phyloP scores from a whole-genome alignment of 225 moss, liverwort and hornwort species.

The Sphagnum contortum region DNA sequence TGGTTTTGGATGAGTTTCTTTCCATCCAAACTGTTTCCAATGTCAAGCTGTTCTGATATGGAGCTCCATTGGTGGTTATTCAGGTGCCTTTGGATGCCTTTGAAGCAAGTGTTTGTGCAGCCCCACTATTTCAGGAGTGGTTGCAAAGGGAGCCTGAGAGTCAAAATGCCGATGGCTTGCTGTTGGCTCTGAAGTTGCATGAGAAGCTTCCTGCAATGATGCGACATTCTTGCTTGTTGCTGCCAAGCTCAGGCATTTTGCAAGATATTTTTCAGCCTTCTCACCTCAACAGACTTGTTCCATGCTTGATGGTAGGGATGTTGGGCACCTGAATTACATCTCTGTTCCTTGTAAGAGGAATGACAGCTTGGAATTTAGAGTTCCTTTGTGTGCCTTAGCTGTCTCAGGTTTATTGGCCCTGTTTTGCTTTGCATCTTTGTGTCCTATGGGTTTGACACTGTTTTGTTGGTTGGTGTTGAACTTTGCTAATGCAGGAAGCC shows the following conservation, averaged over 20 bases:
- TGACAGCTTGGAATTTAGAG: not conserved
- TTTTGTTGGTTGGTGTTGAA: too few species aligned
- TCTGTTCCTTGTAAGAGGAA: not conserved
- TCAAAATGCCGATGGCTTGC: slow-evolving; percentile 59
- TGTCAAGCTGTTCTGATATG: not conserved
- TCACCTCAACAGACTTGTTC: slow-evolving; percentile 52
- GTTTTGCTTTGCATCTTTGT: too few species aligned
- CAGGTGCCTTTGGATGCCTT: slow-evolving; percentile 65
- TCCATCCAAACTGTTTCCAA: not conserved
- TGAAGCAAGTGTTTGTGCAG: slow-evolving; percentile 60
- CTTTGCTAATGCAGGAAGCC: slow-evolving; percentile 42
- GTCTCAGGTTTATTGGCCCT: not conserved
- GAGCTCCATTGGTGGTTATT: slow-evolving; percentile 19
- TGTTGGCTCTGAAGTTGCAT: slow-evolving; percentile 52
- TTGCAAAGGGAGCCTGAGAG: slow-evolving; percentile 41
- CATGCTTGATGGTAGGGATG: slow-evolving; percentile 65
- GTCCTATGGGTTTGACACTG: too few species aligned
- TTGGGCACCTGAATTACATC: not conserved
- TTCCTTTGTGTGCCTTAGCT: not conserved
- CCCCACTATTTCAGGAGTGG: slow-evolving; percentile 56
- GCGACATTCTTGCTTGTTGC: slow-evolving; percentile 32
- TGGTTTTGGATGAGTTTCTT: not conserved
- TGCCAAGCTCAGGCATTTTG: slow-evolving; percentile 61
- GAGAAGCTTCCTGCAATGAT: slow-evolving; percentile 45
- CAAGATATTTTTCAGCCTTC: slow-evolving; percentile 58